phyloP scores from a whole-genome alignment of 164 flowering plant species.

The Umbellularia californica region DNA sequence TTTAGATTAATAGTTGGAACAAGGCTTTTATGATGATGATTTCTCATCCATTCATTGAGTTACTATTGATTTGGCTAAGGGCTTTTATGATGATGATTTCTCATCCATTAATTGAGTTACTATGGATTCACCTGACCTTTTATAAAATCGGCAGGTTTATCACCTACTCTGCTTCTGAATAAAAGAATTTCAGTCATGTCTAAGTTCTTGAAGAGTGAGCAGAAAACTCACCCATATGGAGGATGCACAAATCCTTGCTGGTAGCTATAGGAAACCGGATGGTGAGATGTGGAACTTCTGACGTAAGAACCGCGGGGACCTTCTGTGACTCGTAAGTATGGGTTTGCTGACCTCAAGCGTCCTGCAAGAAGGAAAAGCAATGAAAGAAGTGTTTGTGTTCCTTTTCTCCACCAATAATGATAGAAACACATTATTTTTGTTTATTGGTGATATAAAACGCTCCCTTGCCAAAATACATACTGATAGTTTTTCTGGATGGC shows the following conservation, averaged over 20 bases:
- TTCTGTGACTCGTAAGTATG: constrained; percentile 50
- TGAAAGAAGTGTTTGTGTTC: not conserved
- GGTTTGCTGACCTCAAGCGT: constrained; percentile 52
- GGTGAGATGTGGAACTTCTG: constrained; percentile 73
- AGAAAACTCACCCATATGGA: constrained; percentile 65
- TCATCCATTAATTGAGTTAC: too few relatives aligned
- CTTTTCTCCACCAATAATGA: not conserved
- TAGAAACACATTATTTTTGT: not conserved
- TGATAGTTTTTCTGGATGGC: too few relatives aligned
- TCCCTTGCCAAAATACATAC: not conserved
- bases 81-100: too few relatives aligned
- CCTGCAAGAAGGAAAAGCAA: constrained; percentile 35
- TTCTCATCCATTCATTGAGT: too few relatives aligned
- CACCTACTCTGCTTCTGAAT: not conserved
- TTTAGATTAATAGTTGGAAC: too few relatives aligned
- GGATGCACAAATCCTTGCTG: constrained; percentile 80
- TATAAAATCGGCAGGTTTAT: not conserved
- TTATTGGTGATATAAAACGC: too few relatives aligned
- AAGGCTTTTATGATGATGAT: too few relatives aligned
- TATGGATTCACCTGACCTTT: not conserved
- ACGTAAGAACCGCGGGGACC: constrained; percentile 50
- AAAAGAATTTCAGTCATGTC: not conserved
- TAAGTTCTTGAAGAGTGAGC: not conserved
- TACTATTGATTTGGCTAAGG: not conserved
- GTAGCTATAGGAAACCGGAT: constrained; percentile 64